phyloP scores from a whole-genome alignment of 176 grass and related monocot species.

The Otatea glauca region DNA sequence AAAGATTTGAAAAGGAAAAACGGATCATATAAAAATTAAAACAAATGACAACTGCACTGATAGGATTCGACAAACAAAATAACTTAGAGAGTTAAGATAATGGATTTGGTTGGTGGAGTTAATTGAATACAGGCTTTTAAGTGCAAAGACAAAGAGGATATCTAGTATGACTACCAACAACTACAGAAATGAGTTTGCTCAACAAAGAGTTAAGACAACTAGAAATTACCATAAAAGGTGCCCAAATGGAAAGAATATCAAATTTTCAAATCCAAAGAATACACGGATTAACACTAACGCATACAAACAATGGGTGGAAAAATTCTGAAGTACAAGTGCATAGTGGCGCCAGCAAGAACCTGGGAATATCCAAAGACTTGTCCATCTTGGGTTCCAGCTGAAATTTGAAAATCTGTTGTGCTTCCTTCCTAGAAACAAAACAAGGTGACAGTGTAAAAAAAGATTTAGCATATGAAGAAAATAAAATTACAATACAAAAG shows the following conservation, averaged over 20 bases:
- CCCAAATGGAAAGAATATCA: background rate
- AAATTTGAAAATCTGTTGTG: conserved; percentile 75
- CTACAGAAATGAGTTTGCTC: conserved; percentile 2
- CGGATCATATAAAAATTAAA: background rate
- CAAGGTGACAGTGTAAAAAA: conserved; percentile 36
- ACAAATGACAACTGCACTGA: conserved; percentile 4
- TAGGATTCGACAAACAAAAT: background rate
- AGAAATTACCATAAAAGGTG: conserved; percentile 7
- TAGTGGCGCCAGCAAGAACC: conserved; percentile 47
- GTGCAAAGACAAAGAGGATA: conserved; percentile 1
- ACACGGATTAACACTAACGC: conserved; percentile 4
- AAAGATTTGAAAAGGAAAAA: conserved; percentile 32
- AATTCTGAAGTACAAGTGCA: conserved; percentile 18
- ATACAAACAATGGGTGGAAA: background rate
- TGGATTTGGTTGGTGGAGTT: background rate
- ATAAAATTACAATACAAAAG: conserved; percentile 32
- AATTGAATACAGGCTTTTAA: conserved; percentile 20
- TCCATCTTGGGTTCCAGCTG: conserved; percentile 84
- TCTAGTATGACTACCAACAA: conserved; percentile 5
- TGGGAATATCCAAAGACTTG: conserved; percentile 79
- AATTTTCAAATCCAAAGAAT: conserved; percentile 26
- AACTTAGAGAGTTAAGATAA: conserved; percentile 24
- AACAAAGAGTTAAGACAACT: background rate
- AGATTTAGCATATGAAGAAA: conserved; percentile 30
- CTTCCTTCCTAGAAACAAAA: conserved; percentile 81